Percentiles rank a stretch among this genome's conserved stretches.
Evolutionary conservation across 768 basidiomycete species (phyloP).

Genomic region (Hydnomerulius pinastri): DNA sequence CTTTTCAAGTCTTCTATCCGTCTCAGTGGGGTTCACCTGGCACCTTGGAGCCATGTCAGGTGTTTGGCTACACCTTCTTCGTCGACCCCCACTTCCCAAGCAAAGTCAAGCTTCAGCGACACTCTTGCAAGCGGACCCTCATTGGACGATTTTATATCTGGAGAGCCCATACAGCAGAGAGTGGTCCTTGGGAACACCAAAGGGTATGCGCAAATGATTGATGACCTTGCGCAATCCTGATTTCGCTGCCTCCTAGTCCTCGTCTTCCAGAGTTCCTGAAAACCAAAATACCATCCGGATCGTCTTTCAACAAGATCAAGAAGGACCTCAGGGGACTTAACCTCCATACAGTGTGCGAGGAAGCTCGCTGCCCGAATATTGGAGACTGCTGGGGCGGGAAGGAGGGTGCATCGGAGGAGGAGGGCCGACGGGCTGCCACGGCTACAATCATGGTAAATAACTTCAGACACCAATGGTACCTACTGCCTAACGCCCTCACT

Average conservation of each 20-base stretch:
- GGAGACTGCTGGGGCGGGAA: slow-evolving; percentile 99
- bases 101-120: slow-evolving; percentile 49
- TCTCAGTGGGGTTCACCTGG: not conserved
- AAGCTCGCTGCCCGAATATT: slow-evolving; percentile 98
- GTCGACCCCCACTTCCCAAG: slow-evolving; percentile 23
- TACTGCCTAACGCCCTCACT: slow-evolving; percentile 9
- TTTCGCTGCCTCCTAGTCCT: slow-evolving; percentile 49
- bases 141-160: slow-evolving; percentile 82
- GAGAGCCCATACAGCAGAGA: slow-evolving; percentile 50
- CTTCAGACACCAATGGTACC: not conserved
- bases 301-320: slow-evolving; percentile 90
- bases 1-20: slow-evolving; percentile 16
- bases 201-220: slow-evolving; percentile 46
- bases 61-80: slow-evolving; percentile 50
- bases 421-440: slow-evolving; percentile 82
- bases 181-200: slow-evolving; percentile 72
- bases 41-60: slow-evolving; percentile 32
- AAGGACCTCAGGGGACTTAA: slow-evolving; percentile 89
- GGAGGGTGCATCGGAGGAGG: slow-evolving; percentile 60
- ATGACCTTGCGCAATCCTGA: not conserved
- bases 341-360: slow-evolving; percentile 97
- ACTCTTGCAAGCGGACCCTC: slow-evolving; percentile 66
- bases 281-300: slow-evolving; percentile 88
- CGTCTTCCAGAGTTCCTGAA: slow-evolving; percentile 87
- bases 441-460: slow-evolving; percentile 93